Evolutionary conservation across 208 protist genomes (phyloP).

Genomic region (Dictyostelium gargantuum): DNA sequence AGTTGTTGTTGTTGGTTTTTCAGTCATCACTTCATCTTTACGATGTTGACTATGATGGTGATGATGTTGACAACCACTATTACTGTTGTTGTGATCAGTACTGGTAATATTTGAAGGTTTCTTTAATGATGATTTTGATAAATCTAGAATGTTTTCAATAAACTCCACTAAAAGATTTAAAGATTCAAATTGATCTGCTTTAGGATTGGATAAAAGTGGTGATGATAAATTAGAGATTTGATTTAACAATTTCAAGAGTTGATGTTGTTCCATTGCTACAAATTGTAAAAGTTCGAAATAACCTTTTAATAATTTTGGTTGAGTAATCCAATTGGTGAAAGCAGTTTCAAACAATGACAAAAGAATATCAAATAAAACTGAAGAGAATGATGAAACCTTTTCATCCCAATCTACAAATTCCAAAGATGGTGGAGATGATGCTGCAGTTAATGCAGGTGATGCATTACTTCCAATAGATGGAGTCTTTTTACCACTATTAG

Average conservation of each 20-base stretch:
- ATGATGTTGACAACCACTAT: not conserved
- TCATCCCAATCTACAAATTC: conserved; percentile 22
- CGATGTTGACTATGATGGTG: not conserved
- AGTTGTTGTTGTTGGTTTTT: not conserved
- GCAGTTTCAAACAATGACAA: not conserved
- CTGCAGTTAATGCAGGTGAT: not conserved
- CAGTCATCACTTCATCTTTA: not conserved
- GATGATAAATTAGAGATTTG: not conserved
- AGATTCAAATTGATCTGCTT: not conserved
- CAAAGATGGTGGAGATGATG: not conserved
- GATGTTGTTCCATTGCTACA: conserved; percentile 23
- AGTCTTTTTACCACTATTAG: too few species aligned
- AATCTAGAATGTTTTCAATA: conserved; percentile 17
- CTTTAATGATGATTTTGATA: not conserved
- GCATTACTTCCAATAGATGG: not conserved
- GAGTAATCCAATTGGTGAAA: not conserved
- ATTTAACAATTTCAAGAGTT: not conserved
- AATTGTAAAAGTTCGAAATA: conserved; percentile 36
- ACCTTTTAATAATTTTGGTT: conserved; percentile 10
- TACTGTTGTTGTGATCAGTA: too few species aligned
- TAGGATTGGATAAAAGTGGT: not conserved
- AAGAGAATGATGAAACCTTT: not conserved
- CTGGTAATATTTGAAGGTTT: not conserved
- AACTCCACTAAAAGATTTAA: conserved; percentile 12
- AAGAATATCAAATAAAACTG: not conserved